These are phyloP conservation scores for Dendrocalamus sinicus DNA, from an alignment of 176 grass and related monocot species.

Conservation along the genomic window DNA sequence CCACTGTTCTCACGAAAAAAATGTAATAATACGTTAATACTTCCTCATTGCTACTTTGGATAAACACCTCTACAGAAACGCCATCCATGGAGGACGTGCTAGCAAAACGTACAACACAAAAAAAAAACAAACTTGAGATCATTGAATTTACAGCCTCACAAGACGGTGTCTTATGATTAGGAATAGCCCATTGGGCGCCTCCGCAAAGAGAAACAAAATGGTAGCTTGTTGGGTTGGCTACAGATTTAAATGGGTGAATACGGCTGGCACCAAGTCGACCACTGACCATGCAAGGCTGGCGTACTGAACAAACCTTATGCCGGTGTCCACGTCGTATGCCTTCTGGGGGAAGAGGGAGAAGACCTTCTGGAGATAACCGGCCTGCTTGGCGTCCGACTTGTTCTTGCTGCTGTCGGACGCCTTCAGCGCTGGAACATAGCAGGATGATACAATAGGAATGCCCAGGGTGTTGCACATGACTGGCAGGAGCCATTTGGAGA, in stretches of 20 bases:
- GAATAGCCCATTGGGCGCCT: neutral
- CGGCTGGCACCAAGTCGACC: constrained; percentile 82
- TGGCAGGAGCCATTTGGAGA: constrained; percentile 90
- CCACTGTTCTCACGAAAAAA: neutral
- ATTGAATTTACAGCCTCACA: constrained; percentile 50
- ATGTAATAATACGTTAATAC: neutral
- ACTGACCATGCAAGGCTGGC: constrained; percentile 90
- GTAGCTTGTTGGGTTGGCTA: constrained; percentile 29
- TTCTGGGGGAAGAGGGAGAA: constrained; percentile 72
- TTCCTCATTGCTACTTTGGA: neutral
- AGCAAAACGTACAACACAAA: constrained; percentile 27
- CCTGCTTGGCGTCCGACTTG: constrained; percentile 53
- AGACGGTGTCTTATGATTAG: constrained; percentile 34
- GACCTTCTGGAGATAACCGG: constrained; percentile 64
- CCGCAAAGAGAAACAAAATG: neutral
- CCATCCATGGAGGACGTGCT: constrained; percentile 12
- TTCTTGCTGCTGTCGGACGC: constrained; percentile 40
- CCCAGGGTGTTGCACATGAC: constrained; percentile 88
- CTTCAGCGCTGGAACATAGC: constrained; percentile 82
- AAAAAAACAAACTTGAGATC: neutral
- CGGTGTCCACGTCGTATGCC: constrained; percentile 85
- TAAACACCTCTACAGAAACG: constrained; percentile 41
- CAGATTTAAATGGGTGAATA: constrained; percentile 74
- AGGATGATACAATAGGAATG: constrained; percentile 77
- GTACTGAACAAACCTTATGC: constrained; percentile 94